Percentiles rank a stretch among this genome's conserved stretches.
Evolutionary conservation across 2,329 filamentous ascomycete species (phyloP).

Genomic region (Blastomyces emzantsi): DNA sequence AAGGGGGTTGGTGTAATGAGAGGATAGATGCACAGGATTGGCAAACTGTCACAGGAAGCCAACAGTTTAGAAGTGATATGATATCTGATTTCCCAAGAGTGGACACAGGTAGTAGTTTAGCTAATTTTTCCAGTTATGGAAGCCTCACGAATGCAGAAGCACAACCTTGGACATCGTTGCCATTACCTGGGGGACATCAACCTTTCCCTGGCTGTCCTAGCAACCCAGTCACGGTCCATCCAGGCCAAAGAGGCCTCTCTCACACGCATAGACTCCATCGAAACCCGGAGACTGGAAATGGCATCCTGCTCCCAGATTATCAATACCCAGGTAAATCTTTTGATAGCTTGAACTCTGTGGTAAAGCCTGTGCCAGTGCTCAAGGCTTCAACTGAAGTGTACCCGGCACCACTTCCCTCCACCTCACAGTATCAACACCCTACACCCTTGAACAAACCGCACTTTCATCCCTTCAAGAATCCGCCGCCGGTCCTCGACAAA

Average conservation of each 20-base stretch:
- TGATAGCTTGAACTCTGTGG: conserved; percentile 3
- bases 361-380: conserved; percentile 11
- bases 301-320: conserved; percentile 11
- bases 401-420: conserved; percentile 11
- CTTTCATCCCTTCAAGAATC: conserved; percentile 15
- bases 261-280: conserved; percentile 11
- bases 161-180: conserved; percentile 7
- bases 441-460: conserved; percentile 14
- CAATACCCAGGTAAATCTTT: conserved; percentile 4
- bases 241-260: neutral
- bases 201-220: conserved; percentile 2
- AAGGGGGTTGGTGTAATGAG: neutral
- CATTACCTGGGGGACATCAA: conserved; percentile 2
- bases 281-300: conserved; percentile 9
- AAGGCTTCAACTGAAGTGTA: conserved; percentile 12
- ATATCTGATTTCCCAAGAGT: conserved; percentile 7
- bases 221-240: conserved; percentile 8
- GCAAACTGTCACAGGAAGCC: conserved; percentile 21
- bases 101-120: conserved; percentile 21
- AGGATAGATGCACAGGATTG: conserved; percentile 19
- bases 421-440: conserved; percentile 15
- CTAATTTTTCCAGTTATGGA: conserved; percentile 21
- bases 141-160: conserved; percentile 13
- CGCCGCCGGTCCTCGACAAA: conserved; percentile 14
- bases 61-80: conserved; percentile 13